These are phyloP conservation scores for Tanacetum coccineum DNA, from an alignment of 129 eudicot species.

Conservation along the genomic window DNA sequence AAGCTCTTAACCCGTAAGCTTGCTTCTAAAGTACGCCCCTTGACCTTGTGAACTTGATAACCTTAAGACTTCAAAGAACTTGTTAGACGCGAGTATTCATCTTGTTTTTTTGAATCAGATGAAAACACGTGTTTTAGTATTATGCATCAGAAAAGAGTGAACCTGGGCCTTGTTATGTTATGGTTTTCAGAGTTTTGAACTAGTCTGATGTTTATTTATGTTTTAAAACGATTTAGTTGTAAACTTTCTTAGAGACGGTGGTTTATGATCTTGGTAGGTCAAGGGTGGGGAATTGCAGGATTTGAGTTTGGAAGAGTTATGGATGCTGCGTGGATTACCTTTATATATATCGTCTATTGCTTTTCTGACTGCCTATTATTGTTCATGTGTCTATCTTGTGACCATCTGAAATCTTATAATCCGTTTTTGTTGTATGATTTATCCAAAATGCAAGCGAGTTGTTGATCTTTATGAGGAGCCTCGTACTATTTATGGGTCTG, in stretches of 20 bases:
- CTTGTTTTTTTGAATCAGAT: conserved; percentile 26
- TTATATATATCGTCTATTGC: background rate
- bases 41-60: conserved; percentile 15
- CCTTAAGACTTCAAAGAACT: conserved; percentile 16
- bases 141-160: conserved; percentile 28
- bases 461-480: background rate
- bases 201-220: conserved; percentile 20
- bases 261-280: conserved; percentile 39
- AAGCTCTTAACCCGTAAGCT: conserved; percentile 68
- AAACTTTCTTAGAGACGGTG: conserved; percentile 27
- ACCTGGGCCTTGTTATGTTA: conserved; percentile 29
- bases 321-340: conserved; percentile 26
- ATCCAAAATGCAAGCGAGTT: background rate
- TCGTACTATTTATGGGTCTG: background rate
- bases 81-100: conserved; percentile 21
- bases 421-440: conserved; percentile 3
- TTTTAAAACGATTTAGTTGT: conserved; percentile 3
- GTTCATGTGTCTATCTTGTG: background rate
- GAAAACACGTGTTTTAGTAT: conserved; percentile 21
- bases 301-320: conserved; percentile 25
- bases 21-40: conserved; percentile 14
- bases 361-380: background rate
- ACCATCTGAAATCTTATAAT: conserved; percentile 5
- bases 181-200: conserved; percentile 36
- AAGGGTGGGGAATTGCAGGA: conserved; percentile 36